phyloP scores from a whole-genome alignment of 805 yeast genomes.

The Candida yuanshanica region DNA sequence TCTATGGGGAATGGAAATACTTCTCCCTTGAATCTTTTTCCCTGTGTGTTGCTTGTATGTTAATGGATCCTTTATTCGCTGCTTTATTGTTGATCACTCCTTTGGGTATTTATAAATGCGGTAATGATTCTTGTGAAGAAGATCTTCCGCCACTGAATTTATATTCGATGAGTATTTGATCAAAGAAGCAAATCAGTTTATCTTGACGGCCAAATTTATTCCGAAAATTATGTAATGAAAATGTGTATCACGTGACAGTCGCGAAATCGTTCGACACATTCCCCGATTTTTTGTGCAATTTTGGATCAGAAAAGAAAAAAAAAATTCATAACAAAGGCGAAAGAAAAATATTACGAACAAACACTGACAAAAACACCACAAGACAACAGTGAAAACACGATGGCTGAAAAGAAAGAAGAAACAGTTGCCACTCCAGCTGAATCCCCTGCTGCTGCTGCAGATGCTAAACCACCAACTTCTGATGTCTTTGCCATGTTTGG shows the following conservation, averaged over 20 bases:
- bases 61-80: too few species aligned
- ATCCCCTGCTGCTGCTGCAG: slow-evolving; percentile 9
- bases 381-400: neutral
- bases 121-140: too few species aligned
- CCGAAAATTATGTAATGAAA: too few species aligned
- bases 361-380: slow-evolving; percentile 1
- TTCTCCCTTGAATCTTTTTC: too few species aligned
- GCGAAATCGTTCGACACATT: neutral
- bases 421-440: slow-evolving; percentile 20
- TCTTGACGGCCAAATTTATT: too few species aligned
- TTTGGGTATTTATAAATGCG: too few species aligned
- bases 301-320: neutral
- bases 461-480: slow-evolving; percentile 64
- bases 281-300: neutral
- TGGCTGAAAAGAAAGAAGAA: slow-evolving; percentile 23
- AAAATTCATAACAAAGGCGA: slow-evolving; percentile 1
- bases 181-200: neutral
- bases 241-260: neutral
- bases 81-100: too few species aligned
- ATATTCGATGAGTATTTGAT: neutral
- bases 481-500: slow-evolving; percentile 95
- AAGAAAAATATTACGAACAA: too few species aligned
- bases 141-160: neutral
- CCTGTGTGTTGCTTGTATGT: too few species aligned
- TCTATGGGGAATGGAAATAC: too few species aligned